Evolutionary conservation across 192 early-diverging fungal genomes (phyloP), one percentile per base, ranked within the genome.

Genomic region (Rhizophagus clarus): DNA sequence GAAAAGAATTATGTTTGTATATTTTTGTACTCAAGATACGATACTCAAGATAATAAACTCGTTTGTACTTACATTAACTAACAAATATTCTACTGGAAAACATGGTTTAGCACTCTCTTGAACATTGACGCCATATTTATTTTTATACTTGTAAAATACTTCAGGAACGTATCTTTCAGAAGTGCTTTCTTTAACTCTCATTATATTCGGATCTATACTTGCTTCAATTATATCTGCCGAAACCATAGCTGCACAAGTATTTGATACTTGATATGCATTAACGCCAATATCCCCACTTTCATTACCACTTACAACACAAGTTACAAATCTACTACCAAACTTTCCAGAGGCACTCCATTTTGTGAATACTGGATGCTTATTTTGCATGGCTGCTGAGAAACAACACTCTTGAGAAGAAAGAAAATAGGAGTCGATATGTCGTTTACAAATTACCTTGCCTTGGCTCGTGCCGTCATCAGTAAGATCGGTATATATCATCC

Each of bases 1-100:
- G 51, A 61, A 68, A 72, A 31, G 51, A 24, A 71, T 40, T 37
- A 24, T 61, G 34, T 47, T 11, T 61, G 0, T 34, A 42, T 40
- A 47, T 32, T 20, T 83, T 47, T 49, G 29, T 66, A 82, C 10
- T 70, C 49, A 70, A 37, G 40, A 37, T 69, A 79, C n/a, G 29
- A 37, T 66, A 82, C 10, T 70, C 49, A 70, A 37, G 40, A 37
- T 69, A 79, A 10, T 7, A 34, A 84, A 61, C 29, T 45, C 4
- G 6, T 7, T 6, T 6, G 9, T 29, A 73, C 87, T 83, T 89
- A 96, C 95, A 77, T 96, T 98, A 29, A 98, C 94, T 37, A 99
- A 86, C 26, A 99, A 89, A 80, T 99, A 98, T 78, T 99, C 97
- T 1, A 98, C 93, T 0, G 98, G 98, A 81, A 98, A 99, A 4